These are phyloP conservation scores for Trichoderma koningiopsis DNA, from an alignment of 2,329 filamentous ascomycete genomes.

Conservation along the genomic window DNA sequence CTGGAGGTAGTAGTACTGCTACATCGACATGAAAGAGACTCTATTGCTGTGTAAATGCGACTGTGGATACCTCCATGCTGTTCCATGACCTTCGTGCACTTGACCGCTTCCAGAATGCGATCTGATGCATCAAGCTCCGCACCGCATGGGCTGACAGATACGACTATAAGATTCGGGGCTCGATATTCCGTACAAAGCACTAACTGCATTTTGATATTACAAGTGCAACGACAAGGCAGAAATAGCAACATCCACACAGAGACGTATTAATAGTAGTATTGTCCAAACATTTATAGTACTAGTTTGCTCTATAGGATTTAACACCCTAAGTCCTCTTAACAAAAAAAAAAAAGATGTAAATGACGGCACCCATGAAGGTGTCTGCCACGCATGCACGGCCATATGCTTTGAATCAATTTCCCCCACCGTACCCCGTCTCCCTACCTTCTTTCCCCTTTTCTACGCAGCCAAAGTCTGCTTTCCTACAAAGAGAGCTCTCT, in stretches of 20 bases:
- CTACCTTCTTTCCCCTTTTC: slow-evolving; percentile 6
- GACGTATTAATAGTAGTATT: slow-evolving; percentile 26
- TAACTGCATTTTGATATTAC: neutral
- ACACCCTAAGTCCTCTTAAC: slow-evolving; percentile 22
- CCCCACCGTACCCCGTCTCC: neutral
- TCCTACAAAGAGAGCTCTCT: neutral
- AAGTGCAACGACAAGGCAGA: neutral
- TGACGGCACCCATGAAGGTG: slow-evolving; percentile 18
- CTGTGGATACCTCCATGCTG: neutral
- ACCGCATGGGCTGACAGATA: neutral
- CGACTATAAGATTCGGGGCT: neutral
- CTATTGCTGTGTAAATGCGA: neutral
- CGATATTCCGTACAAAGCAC: neutral
- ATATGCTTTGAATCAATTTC: slow-evolving; percentile 14
- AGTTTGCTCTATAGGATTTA: slow-evolving; percentile 24
- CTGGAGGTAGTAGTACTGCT: neutral
- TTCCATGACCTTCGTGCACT: neutral
- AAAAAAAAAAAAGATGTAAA: slow-evolving; percentile 22
- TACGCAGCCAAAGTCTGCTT: slow-evolving; percentile 1
- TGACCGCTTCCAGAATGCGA: slow-evolving; percentile 1
- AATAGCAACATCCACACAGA: neutral
- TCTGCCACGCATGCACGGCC: slow-evolving; percentile 21
- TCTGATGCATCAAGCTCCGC: neutral
- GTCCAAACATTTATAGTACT: slow-evolving; percentile 26
- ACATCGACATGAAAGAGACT: neutral